Percentiles rank a stretch among this genome's conserved stretches.
Conservation (phyloP, 768 basidiomycete species). For the Baorangia bicolor region DNA sequence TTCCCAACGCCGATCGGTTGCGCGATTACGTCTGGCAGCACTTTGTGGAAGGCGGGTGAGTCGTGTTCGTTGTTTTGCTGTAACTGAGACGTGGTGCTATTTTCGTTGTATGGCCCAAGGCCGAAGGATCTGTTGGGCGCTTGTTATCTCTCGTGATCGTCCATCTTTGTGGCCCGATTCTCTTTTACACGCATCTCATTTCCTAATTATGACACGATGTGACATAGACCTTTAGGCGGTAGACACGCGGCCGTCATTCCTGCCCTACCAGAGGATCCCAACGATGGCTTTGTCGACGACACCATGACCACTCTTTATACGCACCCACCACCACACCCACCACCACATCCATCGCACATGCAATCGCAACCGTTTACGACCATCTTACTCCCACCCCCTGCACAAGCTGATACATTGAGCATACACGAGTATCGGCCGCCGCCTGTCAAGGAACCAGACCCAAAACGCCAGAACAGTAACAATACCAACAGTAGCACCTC, state of each 20-base stretch:
- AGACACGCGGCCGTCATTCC: conserved; percentile 81
- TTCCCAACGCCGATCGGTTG: conserved; percentile 67
- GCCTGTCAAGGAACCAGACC: conserved; percentile 16
- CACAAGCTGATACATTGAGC: conserved; percentile 26
- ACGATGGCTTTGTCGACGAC: conserved; percentile 27
- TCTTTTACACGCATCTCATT: conserved; percentile 26
- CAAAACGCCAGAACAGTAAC: conserved; percentile 18
- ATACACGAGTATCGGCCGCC: conserved; percentile 35
- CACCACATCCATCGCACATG: conserved; percentile 18
- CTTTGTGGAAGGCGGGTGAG: conserved; percentile 84
- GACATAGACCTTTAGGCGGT: conserved; percentile 68
- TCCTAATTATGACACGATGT: conserved; percentile 33
- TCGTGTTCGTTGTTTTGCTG: conserved; percentile 22
- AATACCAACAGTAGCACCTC: conserved; percentile 1
- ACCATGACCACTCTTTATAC: conserved; percentile 14
- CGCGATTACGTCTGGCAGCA: conserved; percentile 86
- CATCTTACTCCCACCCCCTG: conserved; percentile 32
- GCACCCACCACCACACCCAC: conserved; percentile 17
- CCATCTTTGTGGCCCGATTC: conserved; percentile 17
- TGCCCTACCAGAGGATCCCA: conserved; percentile 66
- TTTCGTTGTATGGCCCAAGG: conserved; percentile 9
- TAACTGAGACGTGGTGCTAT: conserved; percentile 10
- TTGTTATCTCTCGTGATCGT: conserved; percentile 10
- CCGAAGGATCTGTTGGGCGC: conserved; percentile 1
- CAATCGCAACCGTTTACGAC: conserved; percentile 30